Evolutionary conservation across 176 grass and related monocot genomes (phyloP).

Genomic region (Musa schizocarpa): DNA sequence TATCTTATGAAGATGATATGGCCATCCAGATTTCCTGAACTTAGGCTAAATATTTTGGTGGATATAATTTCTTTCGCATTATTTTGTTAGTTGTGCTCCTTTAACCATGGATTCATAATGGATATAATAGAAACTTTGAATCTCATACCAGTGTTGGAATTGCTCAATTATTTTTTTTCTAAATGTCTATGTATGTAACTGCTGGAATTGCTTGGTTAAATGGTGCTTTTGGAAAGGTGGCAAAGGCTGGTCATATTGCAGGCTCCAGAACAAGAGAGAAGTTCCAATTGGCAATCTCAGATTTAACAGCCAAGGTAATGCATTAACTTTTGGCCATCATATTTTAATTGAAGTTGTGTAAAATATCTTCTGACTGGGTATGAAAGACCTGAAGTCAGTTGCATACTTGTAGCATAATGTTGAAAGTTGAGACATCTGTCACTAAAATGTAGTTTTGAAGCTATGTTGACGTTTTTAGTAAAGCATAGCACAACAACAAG

Average conservation of each 20-base stretch:
- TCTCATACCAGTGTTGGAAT: not conserved
- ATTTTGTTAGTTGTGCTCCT: not conserved
- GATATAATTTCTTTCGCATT: not conserved
- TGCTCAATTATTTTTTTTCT: not conserved
- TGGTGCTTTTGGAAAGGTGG: constrained; percentile 84
- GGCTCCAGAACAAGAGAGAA: constrained; percentile 87
- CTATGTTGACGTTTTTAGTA: too few species aligned
- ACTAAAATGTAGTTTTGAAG: too few species aligned
- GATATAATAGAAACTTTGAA: not conserved
- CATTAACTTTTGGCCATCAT: not conserved
- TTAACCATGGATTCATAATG: not conserved
- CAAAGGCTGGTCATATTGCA: constrained; percentile 75
- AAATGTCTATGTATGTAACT: constrained; percentile 69
- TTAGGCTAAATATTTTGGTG: not conserved
- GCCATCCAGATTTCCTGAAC: not conserved
- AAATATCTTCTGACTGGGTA: not conserved
- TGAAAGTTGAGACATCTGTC: too few species aligned
- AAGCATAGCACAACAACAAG: too few species aligned
- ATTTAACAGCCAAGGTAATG: constrained; percentile 84
- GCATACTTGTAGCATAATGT: too few species aligned
- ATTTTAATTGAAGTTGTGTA: not conserved
- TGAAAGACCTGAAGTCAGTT: not conserved
- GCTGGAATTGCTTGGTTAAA: constrained; percentile 95
- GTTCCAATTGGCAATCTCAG: constrained; percentile 82
- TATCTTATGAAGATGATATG: too few species aligned